A percentile compares a stretch with the other conserved stretches of the same genome.
Evolutionary conservation across 345 rosid genomes (phyloP).

Genomic region (Odontarrhena argentea): DNA sequence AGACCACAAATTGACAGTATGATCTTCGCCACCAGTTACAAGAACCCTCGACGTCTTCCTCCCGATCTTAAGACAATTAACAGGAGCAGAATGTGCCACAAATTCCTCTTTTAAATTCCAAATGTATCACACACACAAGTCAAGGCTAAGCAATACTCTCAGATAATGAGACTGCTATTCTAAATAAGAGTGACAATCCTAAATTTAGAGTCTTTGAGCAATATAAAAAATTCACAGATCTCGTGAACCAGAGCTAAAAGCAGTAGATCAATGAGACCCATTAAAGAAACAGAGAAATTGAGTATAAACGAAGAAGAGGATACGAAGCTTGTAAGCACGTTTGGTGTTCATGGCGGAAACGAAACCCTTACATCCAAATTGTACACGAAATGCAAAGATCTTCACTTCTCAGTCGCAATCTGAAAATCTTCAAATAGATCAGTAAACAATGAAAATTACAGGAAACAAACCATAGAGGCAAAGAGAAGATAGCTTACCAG

Average conservation of each 20-base stretch:
- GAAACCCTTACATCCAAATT: constrained; percentile 17
- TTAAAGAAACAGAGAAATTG: no score
- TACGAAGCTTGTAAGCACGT: constrained; percentile 99
- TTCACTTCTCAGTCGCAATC: no score
- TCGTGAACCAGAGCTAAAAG: constrained; percentile 35
- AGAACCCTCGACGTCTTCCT: constrained; percentile 95
- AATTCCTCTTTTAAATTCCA: constrained; percentile 75
- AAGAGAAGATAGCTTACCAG: no score
- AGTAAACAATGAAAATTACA: no score
- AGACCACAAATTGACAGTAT: constrained; percentile 98
- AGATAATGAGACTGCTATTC: neutral
- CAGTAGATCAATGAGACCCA: constrained; percentile 19
- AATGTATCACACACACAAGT: constrained; percentile 41
- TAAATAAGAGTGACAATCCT: neutral
- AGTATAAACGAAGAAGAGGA: constrained; percentile 46
- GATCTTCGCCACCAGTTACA: constrained; percentile 99
- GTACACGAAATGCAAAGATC: no score
- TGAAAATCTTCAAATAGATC: no score
- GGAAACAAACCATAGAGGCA: no score
- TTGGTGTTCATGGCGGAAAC: constrained; percentile 81
- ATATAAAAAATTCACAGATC: neutral
- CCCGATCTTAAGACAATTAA: constrained; percentile 96
- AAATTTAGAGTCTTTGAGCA: neutral
- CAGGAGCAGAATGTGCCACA: constrained; percentile 94
- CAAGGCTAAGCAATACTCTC: constrained; percentile 45